A percentile compares a stretch with the other conserved stretches of the same genome.
phyloP scores from a whole-genome alignment of 768 basidiomycete genomes.

The Lepiota venenata region DNA sequence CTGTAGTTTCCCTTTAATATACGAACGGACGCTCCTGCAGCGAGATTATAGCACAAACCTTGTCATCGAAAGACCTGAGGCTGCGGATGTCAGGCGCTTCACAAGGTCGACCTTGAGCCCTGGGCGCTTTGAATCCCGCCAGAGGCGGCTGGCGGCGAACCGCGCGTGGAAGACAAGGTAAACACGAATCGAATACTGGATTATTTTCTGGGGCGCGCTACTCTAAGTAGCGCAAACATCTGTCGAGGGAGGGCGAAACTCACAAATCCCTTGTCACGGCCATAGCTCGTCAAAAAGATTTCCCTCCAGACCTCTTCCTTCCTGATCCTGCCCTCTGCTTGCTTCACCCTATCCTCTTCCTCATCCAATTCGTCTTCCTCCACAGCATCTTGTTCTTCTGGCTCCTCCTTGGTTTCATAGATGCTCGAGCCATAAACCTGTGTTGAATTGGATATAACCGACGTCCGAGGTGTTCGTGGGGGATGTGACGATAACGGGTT shows the following conservation, averaged over 20 bases:
- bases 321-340: slow-evolving; percentile 44
- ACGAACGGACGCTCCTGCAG: not conserved
- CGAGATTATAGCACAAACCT: slow-evolving; percentile 40
- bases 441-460: slow-evolving; percentile 36
- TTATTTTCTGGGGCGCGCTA: slow-evolving; percentile 59
- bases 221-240: not conserved
- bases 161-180: slow-evolving; percentile 69
- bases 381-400: slow-evolving; percentile 29
- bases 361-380: slow-evolving; percentile 48
- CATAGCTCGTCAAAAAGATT: slow-evolving; percentile 71
- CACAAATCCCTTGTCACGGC: slow-evolving; percentile 85
- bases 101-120: slow-evolving; percentile 57
- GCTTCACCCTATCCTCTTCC: slow-evolving; percentile 42
- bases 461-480: slow-evolving; percentile 70
- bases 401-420: slow-evolving; percentile 44
- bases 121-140: slow-evolving; percentile 42
- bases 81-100: slow-evolving; percentile 57
- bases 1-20: slow-evolving; percentile 32
- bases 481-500: slow-evolving; percentile 80
- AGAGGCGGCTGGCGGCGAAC: slow-evolving; percentile 39
- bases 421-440: slow-evolving; percentile 36
- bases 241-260: slow-evolving; percentile 24
- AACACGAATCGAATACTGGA: slow-evolving; percentile 79
- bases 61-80: slow-evolving; percentile 69
- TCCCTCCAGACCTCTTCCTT: slow-evolving; percentile 78